Conservation (phyloP, 805 yeast genomes). For the Candida coquimbonensis region DNA sequence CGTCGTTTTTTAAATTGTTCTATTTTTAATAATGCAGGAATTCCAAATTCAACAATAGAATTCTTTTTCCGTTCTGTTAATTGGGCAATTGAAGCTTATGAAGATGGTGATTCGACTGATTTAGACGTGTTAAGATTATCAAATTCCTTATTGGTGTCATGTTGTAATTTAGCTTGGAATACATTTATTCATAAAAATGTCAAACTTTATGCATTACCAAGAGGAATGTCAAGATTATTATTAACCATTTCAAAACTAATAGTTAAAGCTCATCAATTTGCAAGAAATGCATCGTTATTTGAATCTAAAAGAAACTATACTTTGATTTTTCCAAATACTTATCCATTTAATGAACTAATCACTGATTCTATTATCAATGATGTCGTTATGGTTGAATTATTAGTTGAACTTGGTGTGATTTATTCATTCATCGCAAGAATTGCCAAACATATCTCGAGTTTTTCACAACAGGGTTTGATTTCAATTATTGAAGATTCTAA, state of each 20-base stretch:
- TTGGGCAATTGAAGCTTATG: slow-evolving; percentile 54
- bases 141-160: slow-evolving; percentile 47
- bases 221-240: slow-evolving; percentile 43
- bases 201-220: slow-evolving; percentile 33
- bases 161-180: slow-evolving; percentile 35
- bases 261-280: slow-evolving; percentile 45
- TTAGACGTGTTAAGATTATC: slow-evolving; percentile 60
- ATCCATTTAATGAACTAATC: slow-evolving; percentile 58
- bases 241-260: slow-evolving; percentile 49
- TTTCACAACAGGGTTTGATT: slow-evolving; percentile 36
- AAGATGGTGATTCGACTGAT: slow-evolving; percentile 36
- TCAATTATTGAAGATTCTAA: slow-evolving; percentile 31
- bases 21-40: slow-evolving; percentile 21
- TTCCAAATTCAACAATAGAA: slow-evolving; percentile 30
- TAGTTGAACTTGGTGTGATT: slow-evolving; percentile 63
- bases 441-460: slow-evolving; percentile 29
- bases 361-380: slow-evolving; percentile 72
- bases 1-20: slow-evolving; percentile 44
- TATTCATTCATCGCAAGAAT: slow-evolving; percentile 48
- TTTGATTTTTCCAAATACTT: slow-evolving; percentile 56
- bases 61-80: slow-evolving; percentile 42
- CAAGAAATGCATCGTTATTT: slow-evolving; percentile 31
- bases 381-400: slow-evolving; percentile 60
- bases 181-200: slow-evolving; percentile 26
- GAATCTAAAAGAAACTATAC: slow-evolving; percentile 60